A percentile compares a stretch with the other conserved stretches of the same genome.
Conservation (phyloP, 2,329 filamentous ascomycete genomes). For the Fusarium fujikuroi region DNA sequence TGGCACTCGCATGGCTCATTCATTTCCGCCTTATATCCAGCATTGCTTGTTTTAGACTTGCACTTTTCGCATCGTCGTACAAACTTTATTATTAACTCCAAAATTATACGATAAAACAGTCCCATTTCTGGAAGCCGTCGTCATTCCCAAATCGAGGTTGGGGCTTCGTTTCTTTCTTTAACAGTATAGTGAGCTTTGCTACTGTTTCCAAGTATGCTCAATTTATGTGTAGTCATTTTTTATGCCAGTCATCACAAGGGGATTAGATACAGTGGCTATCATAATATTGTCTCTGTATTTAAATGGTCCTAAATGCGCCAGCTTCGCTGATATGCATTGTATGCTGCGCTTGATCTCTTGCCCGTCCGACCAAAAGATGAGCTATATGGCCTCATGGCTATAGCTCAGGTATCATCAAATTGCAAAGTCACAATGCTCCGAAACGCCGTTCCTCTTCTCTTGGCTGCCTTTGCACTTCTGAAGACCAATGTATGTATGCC, state of each 20-base stretch:
- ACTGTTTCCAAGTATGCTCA: neutral
- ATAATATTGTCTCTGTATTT: neutral
- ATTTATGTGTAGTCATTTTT: neutral
- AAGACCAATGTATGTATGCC: neutral
- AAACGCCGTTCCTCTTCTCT: constrained; percentile 36
- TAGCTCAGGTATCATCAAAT: constrained; percentile 46
- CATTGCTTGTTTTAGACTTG: neutral
- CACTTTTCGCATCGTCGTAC: neutral
- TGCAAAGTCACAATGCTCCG: constrained; percentile 29
- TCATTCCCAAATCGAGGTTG: neutral
- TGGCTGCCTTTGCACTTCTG: constrained; percentile 10
- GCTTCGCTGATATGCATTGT: neutral
- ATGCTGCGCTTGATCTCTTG: constrained; percentile 1
- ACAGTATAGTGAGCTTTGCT: neutral
- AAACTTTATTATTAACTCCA: neutral
- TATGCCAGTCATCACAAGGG: neutral
- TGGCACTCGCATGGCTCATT: neutral
- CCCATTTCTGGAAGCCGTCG: neutral
- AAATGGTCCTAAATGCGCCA: constrained; percentile 1
- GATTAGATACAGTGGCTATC: neutral
- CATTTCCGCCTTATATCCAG: constrained; percentile 23
- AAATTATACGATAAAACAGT: neutral
- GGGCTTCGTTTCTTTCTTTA: neutral
- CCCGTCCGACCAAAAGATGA: constrained; percentile 31
- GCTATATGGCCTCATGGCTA: constrained; percentile 25